Evolutionary conservation across 495 filamentous ascomycete species (phyloP), one percentile per base, ranked within the genome.

Genomic region (Lophiostoma macrostomum): DNA sequence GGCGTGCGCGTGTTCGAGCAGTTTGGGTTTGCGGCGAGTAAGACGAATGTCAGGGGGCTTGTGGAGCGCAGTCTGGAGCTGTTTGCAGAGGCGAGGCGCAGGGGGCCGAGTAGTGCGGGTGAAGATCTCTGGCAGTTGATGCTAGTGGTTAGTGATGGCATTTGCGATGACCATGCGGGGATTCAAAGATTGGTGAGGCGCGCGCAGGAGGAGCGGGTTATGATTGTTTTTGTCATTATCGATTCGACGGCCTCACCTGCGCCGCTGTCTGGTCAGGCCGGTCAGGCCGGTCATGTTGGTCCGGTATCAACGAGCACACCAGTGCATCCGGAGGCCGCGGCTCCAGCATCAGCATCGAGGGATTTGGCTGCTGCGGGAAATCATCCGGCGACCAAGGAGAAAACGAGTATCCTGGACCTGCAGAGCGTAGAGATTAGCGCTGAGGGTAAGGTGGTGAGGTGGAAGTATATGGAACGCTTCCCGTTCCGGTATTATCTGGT

Each of bases 151-250:
- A 91, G 86, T 1, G 94, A 99, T 62, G 94, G 94, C 18, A 80
- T 96, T 23, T 95, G 88, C 51, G 88, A 95, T 59, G 84, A 88
- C 34, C 91, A 96, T 66, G 88, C 86, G n/a, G 75, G 78, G 0
- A 85, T 99, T 49, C 75, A 82, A 10, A 77, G 89, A 16, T 76
- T 97, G 19, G 81, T 97, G 4, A 73, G 93, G 5, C 84, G 90
- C 62, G 91, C 93, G 3, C 82, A 87, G 59, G 91, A 96, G 68
- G 89, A 96, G 69, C 75, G 88, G 8, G 91, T 99, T 62, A 96
- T 99, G 93, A 84, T 97, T 44, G 90, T 99, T 0, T 99, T 97
- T 60, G 85, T 99, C 39, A 85, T 99, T 55, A 85, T 98, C 56
- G 93, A 98, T 73, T 83, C 90, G 28, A 77, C 84, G 36, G 61